Evolutionary conservation across 306 rosid genomes (phyloP).

Genomic region (Rosa chinensis): DNA sequence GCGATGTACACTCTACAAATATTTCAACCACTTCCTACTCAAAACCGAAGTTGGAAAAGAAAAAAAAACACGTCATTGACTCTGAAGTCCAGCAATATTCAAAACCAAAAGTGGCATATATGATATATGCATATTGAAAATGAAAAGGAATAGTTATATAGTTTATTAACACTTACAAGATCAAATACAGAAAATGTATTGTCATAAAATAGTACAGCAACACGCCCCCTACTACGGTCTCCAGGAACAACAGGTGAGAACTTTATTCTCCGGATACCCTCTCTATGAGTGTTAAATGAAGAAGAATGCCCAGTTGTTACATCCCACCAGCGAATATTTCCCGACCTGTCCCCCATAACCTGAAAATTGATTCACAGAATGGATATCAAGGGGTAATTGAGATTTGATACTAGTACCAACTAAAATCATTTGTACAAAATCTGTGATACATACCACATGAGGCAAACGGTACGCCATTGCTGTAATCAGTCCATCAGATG

Average conservation of each 20-base stretch:
- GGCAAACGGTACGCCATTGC: conserved; percentile 99
- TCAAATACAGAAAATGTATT: conserved; percentile 93
- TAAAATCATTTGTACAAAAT: conserved; percentile 8
- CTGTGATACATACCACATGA: conserved; percentile 66
- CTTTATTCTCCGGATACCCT: conserved; percentile 88
- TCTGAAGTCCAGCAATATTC: background rate
- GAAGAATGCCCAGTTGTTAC: conserved; percentile 91
- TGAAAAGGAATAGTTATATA: conserved; percentile 11
- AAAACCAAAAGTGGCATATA: background rate
- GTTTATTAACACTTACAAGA: conserved; percentile 60
- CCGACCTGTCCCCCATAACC: conserved; percentile 99
- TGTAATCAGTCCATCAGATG: conserved; percentile 85
- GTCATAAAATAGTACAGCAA: conserved; percentile 91
- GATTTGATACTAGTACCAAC: conserved; percentile 14
- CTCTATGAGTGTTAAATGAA: conserved; percentile 90
- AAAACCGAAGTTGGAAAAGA: too few relatives aligned
- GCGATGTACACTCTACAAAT: background rate
- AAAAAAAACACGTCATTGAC: background rate
- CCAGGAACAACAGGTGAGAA: conserved; percentile 91
- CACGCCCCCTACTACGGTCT: conserved; percentile 87
- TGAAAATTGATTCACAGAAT: conserved; percentile 43
- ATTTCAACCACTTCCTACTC: background rate
- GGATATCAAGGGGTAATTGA: conserved; percentile 17
- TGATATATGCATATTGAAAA: conserved; percentile 2
- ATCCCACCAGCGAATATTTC: conserved; percentile 98